These are phyloP conservation scores for Aureobasidium sp. DNA, from an alignment of 2,329 filamentous ascomycete species.

Conservation along the genomic window DNA sequence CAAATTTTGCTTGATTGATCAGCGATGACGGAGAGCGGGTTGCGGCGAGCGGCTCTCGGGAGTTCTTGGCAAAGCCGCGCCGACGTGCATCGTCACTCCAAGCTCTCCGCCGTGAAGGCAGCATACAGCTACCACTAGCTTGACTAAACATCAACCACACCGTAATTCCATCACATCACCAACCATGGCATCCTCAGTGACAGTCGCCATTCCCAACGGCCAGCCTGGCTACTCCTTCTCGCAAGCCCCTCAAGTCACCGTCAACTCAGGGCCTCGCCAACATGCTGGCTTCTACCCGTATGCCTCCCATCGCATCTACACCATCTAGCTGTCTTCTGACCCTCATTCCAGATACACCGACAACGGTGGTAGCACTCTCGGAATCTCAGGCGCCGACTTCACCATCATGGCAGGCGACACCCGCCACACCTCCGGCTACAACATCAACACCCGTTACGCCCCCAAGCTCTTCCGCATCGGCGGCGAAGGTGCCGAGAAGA, in stretches of 20 bases:
- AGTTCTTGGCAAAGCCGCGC: neutral
- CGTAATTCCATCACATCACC: neutral
- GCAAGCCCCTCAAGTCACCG: conserved; percentile 35
- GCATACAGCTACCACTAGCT: neutral
- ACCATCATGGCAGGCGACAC: conserved; percentile 96
- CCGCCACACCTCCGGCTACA: conserved; percentile 90
- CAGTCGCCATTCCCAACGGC: conserved; percentile 7
- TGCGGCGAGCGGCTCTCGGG: neutral
- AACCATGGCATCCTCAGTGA: conserved; percentile 11
- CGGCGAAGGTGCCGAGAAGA: conserved; percentile 76
- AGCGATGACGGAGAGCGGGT: neutral
- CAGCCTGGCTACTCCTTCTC: conserved; percentile 51
- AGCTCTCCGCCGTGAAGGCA: neutral
- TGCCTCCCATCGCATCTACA: conserved; percentile 25
- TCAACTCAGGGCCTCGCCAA: conserved; percentile 45
- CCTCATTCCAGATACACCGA: conserved; percentile 68
- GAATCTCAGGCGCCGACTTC: conserved; percentile 90
- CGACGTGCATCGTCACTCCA: neutral
- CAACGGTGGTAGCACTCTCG: conserved; percentile 93
- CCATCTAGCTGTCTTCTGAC: conserved; percentile 9
- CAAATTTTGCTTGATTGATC: conserved; percentile 4
- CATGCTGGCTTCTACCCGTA: conserved; percentile 86
- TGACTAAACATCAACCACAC: neutral
- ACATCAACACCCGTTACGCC: conserved; percentile 92
- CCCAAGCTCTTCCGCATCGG: conserved; percentile 98